Evolutionary conservation across 305 asterid species (phyloP), one percentile per base, ranked within the genome.

Genomic region (Ilex paraguariensis): DNA sequence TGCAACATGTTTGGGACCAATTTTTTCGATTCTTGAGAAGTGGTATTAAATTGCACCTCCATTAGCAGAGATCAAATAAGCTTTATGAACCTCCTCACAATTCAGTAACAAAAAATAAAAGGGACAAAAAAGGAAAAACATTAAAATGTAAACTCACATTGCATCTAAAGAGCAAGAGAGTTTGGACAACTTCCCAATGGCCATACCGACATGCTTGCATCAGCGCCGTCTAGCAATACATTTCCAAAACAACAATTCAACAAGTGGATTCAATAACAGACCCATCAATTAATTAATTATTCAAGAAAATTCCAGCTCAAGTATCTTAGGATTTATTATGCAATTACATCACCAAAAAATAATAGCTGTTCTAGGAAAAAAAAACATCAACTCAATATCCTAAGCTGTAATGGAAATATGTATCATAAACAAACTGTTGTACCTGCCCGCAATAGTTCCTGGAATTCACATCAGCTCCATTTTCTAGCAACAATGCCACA

Each of bases 381-480:
- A 42, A 42, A 42, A 7, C 52, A 13, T 46, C 15, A 46, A 11
- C 3, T 10, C 52, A 46, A 46, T 2, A 7, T 46, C 42, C 42
- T 36, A 36, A 36, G 6, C 7, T 36, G 42, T 36, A 36, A 36
- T 8, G 7, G 9, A 36, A 36, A 5, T 36, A 8, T 36, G 9
- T 7, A 45, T 31, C 31, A 10, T 45, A 59, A 2, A 30, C n/a
- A 48, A 32, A 10, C 6, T 28, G 48, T 11, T 21, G 56, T 63
- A 88, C 96, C 95, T 88, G 96, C 42, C 96, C 96, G 65, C 95
- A 84, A 54, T 88, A 88, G 69, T 88, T 88, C 74, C 90, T 86
- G 54, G 95, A 84, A 82, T 88, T 88, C 54, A 81, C 92, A 84
- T 88, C 95, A 73, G 95, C 96, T 64, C 96, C 96, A 69, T 85